These are phyloP conservation scores for Talinum fruticosum DNA, from an alignment of 148 eudicot genomes.

Conservation along the genomic window DNA sequence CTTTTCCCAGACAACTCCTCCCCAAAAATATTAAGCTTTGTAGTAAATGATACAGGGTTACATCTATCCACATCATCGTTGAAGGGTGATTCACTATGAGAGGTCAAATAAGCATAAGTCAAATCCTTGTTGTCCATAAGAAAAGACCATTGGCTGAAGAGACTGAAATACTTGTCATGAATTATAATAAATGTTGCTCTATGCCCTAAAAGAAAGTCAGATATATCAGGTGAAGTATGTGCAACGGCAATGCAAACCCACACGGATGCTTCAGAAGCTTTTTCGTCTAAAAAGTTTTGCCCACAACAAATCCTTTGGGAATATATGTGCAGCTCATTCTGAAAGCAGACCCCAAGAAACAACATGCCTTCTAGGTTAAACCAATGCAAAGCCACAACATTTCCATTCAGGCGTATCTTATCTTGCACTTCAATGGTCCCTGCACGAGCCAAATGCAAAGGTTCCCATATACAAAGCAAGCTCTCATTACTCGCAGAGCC, in stretches of 20 bases:
- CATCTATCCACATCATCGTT: conserved; percentile 20
- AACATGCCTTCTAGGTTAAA: conserved; percentile 56
- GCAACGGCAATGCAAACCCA: conserved; percentile 73
- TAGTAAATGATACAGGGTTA: conserved; percentile 18
- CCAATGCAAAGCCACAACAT: conserved; percentile 64
- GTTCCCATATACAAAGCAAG: conserved; percentile 63
- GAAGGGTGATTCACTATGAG: conserved; percentile 16
- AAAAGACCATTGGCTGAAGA: conserved; percentile 63
- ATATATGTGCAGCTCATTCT: conserved; percentile 72
- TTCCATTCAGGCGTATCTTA: conserved; percentile 46
- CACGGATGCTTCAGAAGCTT: conserved; percentile 38
- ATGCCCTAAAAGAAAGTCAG: conserved; percentile 74
- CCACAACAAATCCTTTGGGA: conserved; percentile 41
- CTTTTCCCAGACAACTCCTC: conserved; percentile 36
- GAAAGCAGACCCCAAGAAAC: conserved; percentile 75
- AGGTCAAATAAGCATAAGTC: conserved; percentile 15
- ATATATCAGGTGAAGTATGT: conserved; percentile 38
- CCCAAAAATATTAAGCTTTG: conserved; percentile 29
- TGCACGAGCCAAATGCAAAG: conserved; percentile 40
- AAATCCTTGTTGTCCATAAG: conserved; percentile 28
- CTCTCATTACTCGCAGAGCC: conserved; percentile 28
- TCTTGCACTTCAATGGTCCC: conserved; percentile 72
- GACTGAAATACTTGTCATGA: conserved; percentile 59
- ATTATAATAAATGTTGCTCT: conserved; percentile 52
- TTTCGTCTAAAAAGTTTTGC: conserved; percentile 26